A percentile compares a stretch with the other conserved stretches of the same genome.
Evolutionary conservation across 1,284 basidiomycete genomes (phyloP).

Genomic region (Malassezia slooffiae): DNA sequence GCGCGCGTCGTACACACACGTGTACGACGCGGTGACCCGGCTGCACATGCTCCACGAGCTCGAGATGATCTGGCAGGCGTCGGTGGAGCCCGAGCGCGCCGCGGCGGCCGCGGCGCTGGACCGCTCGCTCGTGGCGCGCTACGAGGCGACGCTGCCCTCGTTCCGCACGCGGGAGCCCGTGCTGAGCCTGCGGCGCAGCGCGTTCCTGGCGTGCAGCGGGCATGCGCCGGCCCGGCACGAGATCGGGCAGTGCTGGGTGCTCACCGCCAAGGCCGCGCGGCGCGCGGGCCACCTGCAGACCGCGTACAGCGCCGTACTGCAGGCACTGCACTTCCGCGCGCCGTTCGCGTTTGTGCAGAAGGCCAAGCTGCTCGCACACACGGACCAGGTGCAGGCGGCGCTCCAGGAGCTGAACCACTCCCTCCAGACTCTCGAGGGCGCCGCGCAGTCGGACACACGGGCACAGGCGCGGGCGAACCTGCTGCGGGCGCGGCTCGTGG

Average conservation of each 20-base stretch:
- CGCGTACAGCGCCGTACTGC: slow-evolving; percentile 87
- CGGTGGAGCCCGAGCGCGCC: slow-evolving; percentile 3
- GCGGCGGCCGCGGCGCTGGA: slow-evolving; percentile 18
- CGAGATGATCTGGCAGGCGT: slow-evolving; percentile 53
- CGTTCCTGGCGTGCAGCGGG: slow-evolving; percentile 60
- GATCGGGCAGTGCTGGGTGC: slow-evolving; percentile 59
- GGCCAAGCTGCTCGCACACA: slow-evolving; percentile 71
- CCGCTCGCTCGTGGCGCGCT: slow-evolving; percentile 54
- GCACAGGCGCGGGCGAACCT: slow-evolving; percentile 59
- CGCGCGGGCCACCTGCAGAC: slow-evolving; percentile 93
- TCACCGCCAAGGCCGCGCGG: slow-evolving; percentile 84
- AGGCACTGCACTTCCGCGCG: slow-evolving; percentile 67
- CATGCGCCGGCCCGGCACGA: slow-evolving; percentile 43
- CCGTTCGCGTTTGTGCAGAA: slow-evolving; percentile 80
- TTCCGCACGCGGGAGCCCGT: slow-evolving; percentile 86
- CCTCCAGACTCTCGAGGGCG: slow-evolving; percentile 48
- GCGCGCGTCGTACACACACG: slow-evolving; percentile 61
- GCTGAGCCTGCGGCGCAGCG: slow-evolving; percentile 76
- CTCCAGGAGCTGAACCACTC: slow-evolving; percentile 78
- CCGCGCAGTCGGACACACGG: slow-evolving; percentile 15
- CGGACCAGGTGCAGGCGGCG: slow-evolving; percentile 73
- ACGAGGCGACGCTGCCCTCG: slow-evolving; percentile 71
- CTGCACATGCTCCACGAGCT: slow-evolving; percentile 82
- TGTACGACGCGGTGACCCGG: slow-evolving; percentile 75
- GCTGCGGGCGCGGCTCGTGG: slow-evolving; percentile 84